Conservation (phyloP, 2,329 filamentous ascomycete genomes). For the Colletotrichum tropicale region DNA sequence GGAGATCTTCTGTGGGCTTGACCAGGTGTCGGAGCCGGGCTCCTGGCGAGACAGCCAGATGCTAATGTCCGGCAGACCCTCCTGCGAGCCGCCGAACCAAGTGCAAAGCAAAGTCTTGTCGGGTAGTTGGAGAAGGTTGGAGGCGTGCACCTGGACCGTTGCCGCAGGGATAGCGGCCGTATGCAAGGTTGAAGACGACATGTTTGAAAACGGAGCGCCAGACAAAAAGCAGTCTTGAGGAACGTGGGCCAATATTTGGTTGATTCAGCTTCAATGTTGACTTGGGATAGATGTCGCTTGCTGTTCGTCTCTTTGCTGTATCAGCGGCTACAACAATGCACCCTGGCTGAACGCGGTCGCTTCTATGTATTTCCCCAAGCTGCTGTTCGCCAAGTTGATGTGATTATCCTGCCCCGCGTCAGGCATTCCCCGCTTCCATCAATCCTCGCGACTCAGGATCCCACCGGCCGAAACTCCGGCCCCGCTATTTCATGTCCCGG, state of each 20-base stretch:
- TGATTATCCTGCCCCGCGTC: background rate
- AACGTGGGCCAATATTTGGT: background rate
- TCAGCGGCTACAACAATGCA: background rate
- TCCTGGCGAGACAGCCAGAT: slow-evolving; percentile 44
- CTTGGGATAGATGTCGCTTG: background rate
- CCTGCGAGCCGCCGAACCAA: slow-evolving; percentile 51
- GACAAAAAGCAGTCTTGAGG: accelerated
- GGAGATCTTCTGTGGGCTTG: slow-evolving; percentile 36
- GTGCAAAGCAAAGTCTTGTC: slow-evolving; percentile 44
- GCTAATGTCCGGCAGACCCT: slow-evolving; percentile 47
- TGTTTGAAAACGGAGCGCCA: background rate
- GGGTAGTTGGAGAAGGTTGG: slow-evolving; percentile 44
- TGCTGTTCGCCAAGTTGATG: background rate
- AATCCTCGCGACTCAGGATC: background rate
- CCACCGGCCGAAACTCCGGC: background rate
- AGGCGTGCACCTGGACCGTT: slow-evolving; percentile 48
- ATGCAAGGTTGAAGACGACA: background rate
- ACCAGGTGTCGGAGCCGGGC: slow-evolving; percentile 34
- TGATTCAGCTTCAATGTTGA: background rate
- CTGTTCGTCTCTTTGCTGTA: background rate
- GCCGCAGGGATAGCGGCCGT: slow-evolving; percentile 35
- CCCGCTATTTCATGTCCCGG: background rate
- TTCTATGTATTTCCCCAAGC: background rate
- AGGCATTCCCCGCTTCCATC: background rate
- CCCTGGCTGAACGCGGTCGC: background rate